Evolutionary conservation across 2,329 filamentous ascomycete species (phyloP), one percentile per base, ranked within the genome.

Genomic region (Laburnicola sp.): DNA sequence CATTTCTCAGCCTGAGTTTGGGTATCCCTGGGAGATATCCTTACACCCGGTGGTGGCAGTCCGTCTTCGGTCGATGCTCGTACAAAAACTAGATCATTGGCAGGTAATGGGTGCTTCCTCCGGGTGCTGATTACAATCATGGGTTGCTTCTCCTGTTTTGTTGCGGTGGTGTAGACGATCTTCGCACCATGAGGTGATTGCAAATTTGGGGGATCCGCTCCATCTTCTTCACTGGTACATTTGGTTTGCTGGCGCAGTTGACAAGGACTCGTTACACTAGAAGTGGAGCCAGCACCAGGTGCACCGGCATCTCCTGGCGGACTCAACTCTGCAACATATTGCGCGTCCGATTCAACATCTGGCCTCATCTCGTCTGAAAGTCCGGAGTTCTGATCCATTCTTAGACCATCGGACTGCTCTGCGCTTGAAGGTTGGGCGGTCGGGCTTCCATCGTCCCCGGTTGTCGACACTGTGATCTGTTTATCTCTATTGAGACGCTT

Each of bases 51-150:
- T 26, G 51, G 48, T 30, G 65, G 61, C 9, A 69, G 50, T 39
- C 65, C 63, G 56, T 63, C 56, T 32, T 53, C 56, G 44, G 65
- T 63, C n/a, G 64, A 62, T 2, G 62, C 64, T 45, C 66, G 63
- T 25, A 65, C 45, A 23, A 70, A 43, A 27, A 63, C 51, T 36
- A 72, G 68, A 38, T 62, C 54, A 45, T 63, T 57, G 36, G 65
- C 56, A 48, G 64, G 59, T 28, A 65, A 45, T 16, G 53, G 51
- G 42, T 45, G 41, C 53, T 57, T 60, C 57, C 57, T 64, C 54
- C 53, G 57, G 56, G 43, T 57, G 46, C 39, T 42, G 42, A 36
- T 42, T 44, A 38, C 26, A 25, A 22, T 16, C 39, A 16, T 34
- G 35, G 21, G 30, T 27, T 37, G 45, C 25, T 47, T 22, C 39